These are phyloP conservation scores for Leonotis leonurus DNA, from an alignment of 257 asterid species.

Conservation along the genomic window DNA sequence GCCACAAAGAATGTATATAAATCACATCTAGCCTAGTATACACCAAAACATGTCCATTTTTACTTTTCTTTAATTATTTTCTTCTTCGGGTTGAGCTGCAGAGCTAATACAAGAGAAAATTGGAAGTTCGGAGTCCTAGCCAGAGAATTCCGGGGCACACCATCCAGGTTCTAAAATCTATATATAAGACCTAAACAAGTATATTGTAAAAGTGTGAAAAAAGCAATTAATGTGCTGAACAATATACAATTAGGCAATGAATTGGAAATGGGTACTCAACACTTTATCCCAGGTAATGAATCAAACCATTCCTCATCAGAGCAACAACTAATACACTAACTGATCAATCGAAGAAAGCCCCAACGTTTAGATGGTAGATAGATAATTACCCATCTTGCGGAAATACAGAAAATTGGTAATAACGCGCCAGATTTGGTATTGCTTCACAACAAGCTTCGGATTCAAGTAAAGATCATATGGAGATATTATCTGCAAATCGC, in stretches of 20 bases:
- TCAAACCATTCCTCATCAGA: neutral
- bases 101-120: too few relatives aligned
- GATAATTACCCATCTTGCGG: conserved; percentile 87
- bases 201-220: too few relatives aligned
- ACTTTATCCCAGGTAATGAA: neutral
- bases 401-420: conserved; percentile 85
- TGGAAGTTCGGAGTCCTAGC: too few relatives aligned
- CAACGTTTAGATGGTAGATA: conserved; percentile 2
- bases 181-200: too few relatives aligned
- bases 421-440: conserved; percentile 90
- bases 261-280: neutral
- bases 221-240: too few relatives aligned
- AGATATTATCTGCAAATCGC: conserved; percentile 80
- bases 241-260: neutral
- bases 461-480: conserved; percentile 89
- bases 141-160: too few relatives aligned
- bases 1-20: too few relatives aligned
- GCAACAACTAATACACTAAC: conserved; percentile 1
- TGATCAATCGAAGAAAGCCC: neutral
- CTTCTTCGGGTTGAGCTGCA: too few relatives aligned
- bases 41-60: too few relatives aligned
- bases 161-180: too few relatives aligned
- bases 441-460: conserved; percentile 83
- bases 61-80: too few relatives aligned
- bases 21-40: too few relatives aligned